Conservation (phyloP, 305 asterid species). For the Fraxinus paxiana region DNA sequence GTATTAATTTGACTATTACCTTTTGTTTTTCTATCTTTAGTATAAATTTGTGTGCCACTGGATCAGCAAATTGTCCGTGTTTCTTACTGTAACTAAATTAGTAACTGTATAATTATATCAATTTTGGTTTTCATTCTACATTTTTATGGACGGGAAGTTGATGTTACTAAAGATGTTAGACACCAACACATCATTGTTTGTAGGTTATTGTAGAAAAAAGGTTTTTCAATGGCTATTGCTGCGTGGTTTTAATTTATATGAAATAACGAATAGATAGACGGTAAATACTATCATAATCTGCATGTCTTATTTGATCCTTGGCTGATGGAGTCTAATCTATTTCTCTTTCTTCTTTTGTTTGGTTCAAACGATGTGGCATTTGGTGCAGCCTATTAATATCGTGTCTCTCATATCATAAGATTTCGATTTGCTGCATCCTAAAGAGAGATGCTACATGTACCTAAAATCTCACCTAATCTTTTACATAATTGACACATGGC, state of each 20-base stretch:
- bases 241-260: neutral
- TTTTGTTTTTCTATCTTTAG: conserved; percentile 14
- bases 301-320: neutral
- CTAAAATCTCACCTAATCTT: too few relatives aligned
- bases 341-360: neutral
- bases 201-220: neutral
- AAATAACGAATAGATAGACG: neutral
- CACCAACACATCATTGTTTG: neutral
- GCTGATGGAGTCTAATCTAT: neutral
- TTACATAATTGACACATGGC: too few relatives aligned
- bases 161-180: neutral
- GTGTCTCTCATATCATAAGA: neutral
- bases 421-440: neutral
- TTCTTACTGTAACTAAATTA: conserved; percentile 12
- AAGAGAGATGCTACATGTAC: too few relatives aligned
- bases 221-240: neutral
- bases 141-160: neutral
- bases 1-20: conserved; percentile 30
- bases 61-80: neutral
- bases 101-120: neutral
- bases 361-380: conserved; percentile 17
- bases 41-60: neutral
- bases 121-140: neutral
- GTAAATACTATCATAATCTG: neutral
- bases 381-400: neutral